Base-by-base conservation (phyloP, 139 green algal species). In the Chloropicon primus region DNA sequence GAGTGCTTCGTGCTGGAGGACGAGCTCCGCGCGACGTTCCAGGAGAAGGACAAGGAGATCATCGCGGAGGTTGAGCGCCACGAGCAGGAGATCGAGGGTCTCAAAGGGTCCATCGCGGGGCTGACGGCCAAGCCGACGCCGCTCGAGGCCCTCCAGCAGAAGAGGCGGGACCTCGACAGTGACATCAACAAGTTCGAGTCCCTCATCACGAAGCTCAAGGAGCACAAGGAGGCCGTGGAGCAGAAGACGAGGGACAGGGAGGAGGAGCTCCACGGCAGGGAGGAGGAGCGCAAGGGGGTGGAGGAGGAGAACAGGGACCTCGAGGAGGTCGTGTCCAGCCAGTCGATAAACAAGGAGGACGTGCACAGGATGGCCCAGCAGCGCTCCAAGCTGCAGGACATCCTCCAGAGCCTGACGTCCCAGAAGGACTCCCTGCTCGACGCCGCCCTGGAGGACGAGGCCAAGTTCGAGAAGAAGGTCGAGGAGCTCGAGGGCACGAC, bases 331-430 rank as follows among this genome's bases (percentile, higher is more conserved):
- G 78, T 96, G 0, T 84, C 88, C 3, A 77, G 71, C 24, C 91
- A 96, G 82, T 87, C 88, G 0, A 62, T 94, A 22, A 90, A 88
- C 80, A 88, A 86, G 54, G 83, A 84, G 3, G 91, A 96, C 72
- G 82, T 95, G n/a, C 83, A 88, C 71, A 82, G 88, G 71, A 93
- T 96, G 91, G 86, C 89, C 76, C 76, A 89, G 28, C 90, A 95
- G 41, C 82, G 92, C 71, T 74, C 53, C 29, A 94, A 93, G 82
- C 86, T 88, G 76, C 83, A 89, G 77, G 84, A 85, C 27, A 75
- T 89, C 21, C 81, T 96, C 53, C 78, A 86, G 0, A 73, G 71
- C 0, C 83, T 89, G n/a, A 79, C 78, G 28, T 79, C 26, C 0
- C 85, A 92, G 78, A 82, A 83, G 22, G 91, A 93, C 78, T 80